Evolutionary conservation across 208 protist species (phyloP), one percentile per base, ranked within the genome.

Genomic region (Trypanosoma cruzi): DNA sequence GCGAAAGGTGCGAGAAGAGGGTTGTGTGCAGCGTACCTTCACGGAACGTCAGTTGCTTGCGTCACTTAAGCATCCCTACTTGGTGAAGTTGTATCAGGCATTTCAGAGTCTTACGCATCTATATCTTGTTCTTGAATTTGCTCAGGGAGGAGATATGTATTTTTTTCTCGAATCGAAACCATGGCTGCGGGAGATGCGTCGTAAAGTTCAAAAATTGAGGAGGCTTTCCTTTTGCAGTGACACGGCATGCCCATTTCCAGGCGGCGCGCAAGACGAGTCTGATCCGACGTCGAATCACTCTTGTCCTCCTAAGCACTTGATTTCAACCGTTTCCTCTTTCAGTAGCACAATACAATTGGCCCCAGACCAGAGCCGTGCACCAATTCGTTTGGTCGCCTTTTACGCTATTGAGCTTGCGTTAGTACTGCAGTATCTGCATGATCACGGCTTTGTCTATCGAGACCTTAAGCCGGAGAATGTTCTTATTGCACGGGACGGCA

Each of bases 381-480:
- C 90, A 26, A 77, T 96, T 29, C 82, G 85, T 16, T 65, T 93
- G 49, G 66, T 96, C 61, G 88, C 86, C 40, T 96, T 98, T 59
- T 98, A 96, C 59, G 90, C 89, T 13, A 74, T 96, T 18, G 92
- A 98, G 67, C 66, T 98, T 32, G 88, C 88, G 5, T 69, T 98
- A 2, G 94, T 90, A 56, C 73, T 98, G 61, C 68, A 93, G 70
- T 96, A 97, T 68, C 63, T 98, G 34, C 95, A 98, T 77, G 56
- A 78, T 22, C 62, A 87, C 3, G 87, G 90, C 58, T 94, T 98
- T 64, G 82, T 97, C 52, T 98, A 97, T 60, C 81, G 95, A 20
- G 95, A 98, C 67, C 72, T 98, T 24, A 98, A 98, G 77, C 94
- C 96, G 8, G 95, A 98, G 68, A 98, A 98, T 65, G 82, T 98